phyloP scores from a whole-genome alignment of 306 rosid genomes.

The Mucuna pruriens region DNA sequence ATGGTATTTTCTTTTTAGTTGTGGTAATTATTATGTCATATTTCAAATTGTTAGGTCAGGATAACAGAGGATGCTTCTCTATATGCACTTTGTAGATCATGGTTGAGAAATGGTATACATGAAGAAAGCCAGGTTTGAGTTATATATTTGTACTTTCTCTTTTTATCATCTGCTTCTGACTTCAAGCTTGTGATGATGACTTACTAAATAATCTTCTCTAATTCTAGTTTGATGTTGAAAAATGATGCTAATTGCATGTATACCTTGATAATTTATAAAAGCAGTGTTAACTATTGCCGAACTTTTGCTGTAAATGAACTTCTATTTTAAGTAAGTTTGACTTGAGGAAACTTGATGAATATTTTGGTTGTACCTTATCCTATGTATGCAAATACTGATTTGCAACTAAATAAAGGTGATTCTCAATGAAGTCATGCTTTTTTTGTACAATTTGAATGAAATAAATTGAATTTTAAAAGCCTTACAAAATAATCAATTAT shows the following conservation, averaged over 20 bases:
- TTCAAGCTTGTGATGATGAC: constrained; percentile 28
- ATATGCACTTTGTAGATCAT: constrained; percentile 85
- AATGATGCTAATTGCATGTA: constrained; percentile 1
- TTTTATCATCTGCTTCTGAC: constrained; percentile 10
- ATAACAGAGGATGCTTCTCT: constrained; percentile 78
- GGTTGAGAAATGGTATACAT: constrained; percentile 75
- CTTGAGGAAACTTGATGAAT: neutral
- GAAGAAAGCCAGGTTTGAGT: constrained; percentile 77
- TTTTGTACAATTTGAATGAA: neutral
- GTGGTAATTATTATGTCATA: constrained; percentile 23
- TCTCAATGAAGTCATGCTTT: constrained; percentile 1
- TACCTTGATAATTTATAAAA: constrained; percentile 23
- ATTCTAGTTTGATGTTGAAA: constrained; percentile 30
- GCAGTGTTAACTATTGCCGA: constrained; percentile 11
- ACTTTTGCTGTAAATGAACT: constrained; percentile 17
- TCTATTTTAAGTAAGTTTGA: constrained; percentile 8
- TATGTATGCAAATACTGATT: constrained; percentile 4
- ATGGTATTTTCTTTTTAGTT: constrained; percentile 16
- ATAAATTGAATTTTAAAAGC: neutral
- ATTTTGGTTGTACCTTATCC: neutral
- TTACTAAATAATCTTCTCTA: neutral
- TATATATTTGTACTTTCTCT: neutral
- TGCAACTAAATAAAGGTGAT: constrained; percentile 6
- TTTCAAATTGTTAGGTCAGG: constrained; percentile 64
- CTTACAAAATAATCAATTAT: constrained; percentile 2